These are phyloP conservation scores for Ministeria vibrans DNA, from an alignment of 78 protist species.

Conservation along the genomic window DNA sequence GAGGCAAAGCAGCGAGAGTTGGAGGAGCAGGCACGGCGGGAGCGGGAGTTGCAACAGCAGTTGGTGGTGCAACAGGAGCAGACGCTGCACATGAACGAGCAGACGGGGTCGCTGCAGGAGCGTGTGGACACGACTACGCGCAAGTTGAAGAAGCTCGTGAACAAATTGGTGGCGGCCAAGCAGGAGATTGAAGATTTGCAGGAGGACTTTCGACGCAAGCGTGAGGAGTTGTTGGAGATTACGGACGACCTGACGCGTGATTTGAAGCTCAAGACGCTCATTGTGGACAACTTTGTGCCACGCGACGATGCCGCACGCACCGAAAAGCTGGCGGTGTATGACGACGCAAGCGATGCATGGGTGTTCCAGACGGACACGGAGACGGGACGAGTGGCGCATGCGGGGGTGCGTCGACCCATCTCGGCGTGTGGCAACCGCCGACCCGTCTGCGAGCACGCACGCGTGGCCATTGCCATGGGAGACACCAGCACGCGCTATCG, in stretches of 20 bases:
- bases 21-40: background rate
- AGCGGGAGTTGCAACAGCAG: background rate
- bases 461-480: background rate
- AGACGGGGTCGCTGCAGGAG: conserved; percentile 1
- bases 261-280: background rate
- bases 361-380: background rate
- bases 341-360: background rate
- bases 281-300: background rate
- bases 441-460: conserved; percentile 1
- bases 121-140: background rate
- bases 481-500: background rate
- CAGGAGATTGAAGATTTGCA: background rate
- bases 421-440: background rate
- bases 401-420: background rate
- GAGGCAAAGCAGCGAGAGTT: background rate
- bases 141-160: background rate
- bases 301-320: background rate
- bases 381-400: background rate
- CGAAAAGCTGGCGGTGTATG: background rate
- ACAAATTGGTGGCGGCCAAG: background rate
- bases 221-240: background rate
- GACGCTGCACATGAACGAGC: background rate
- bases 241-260: background rate
- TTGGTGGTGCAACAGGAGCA: background rate
- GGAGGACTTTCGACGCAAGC: background rate